Evolutionary conservation across 306 rosid species (phyloP).

Genomic region (Sicyos baderoa): DNA sequence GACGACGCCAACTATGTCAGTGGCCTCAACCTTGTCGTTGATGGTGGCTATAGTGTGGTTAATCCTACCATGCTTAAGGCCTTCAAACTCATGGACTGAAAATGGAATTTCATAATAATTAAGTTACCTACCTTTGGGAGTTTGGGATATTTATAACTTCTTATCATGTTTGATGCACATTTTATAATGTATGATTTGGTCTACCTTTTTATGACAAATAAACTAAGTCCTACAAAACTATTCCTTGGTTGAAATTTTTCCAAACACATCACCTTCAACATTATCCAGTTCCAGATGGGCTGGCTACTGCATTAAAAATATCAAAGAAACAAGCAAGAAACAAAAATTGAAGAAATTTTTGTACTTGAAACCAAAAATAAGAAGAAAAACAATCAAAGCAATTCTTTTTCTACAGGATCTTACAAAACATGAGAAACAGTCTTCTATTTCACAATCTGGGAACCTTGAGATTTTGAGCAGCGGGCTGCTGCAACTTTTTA

Average conservation of each 20-base stretch:
- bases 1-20: slow-evolving; percentile 25
- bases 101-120: neutral
- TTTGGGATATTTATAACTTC: too few species aligned
- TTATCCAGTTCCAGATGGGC: slow-evolving; percentile 9
- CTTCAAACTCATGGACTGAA: neutral
- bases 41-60: slow-evolving; percentile 25
- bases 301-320: too few species aligned
- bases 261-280: neutral
- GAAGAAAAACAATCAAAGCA: neutral
- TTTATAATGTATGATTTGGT: too few species aligned
- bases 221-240: neutral
- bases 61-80: slow-evolving; percentile 19
- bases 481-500: slow-evolving; percentile 12
- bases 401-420: neutral
- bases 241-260: slow-evolving; percentile 6
- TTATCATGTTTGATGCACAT: too few species aligned
- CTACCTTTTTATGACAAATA: too few species aligned
- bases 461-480: slow-evolving; percentile 17
- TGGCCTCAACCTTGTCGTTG: slow-evolving; percentile 23
- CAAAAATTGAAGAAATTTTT: too few species aligned
- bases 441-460: neutral
- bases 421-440: slow-evolving; percentile 2
- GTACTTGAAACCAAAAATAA: neutral
- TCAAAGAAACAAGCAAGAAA: neutral
- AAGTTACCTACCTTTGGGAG: too few species aligned